A percentile compares a stretch with the other conserved stretches of the same genome.
Evolutionary conservation across 2,329 filamentous ascomycete genomes (phyloP).

Genomic region (Ophiostoma sp.): DNA sequence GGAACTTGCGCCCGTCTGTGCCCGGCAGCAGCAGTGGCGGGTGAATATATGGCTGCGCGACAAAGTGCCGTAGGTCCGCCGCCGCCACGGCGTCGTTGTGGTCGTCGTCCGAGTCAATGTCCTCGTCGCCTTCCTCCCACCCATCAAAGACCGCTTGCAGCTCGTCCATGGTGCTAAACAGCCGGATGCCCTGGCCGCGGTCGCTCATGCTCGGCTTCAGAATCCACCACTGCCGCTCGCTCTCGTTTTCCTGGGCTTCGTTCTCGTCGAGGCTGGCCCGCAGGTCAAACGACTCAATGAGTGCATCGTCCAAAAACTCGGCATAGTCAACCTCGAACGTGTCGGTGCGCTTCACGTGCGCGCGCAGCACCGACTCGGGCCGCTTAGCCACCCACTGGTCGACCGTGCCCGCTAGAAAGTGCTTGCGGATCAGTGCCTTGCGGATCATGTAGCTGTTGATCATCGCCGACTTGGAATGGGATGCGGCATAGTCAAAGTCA

Average conservation of each 20-base stretch:
- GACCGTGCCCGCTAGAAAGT: conserved; percentile 81
- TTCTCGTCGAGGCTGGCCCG: conserved; percentile 71
- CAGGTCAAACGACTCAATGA: conserved; percentile 85
- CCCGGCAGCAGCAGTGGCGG: conserved; percentile 69
- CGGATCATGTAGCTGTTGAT: conserved; percentile 91
- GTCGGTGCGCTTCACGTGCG: conserved; percentile 70
- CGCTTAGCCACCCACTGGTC: conserved; percentile 82
- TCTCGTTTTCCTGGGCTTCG: conserved; percentile 16
- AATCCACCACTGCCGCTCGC: conserved; percentile 84
- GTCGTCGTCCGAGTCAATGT: conserved; percentile 47
- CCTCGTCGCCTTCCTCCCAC: conserved; percentile 70
- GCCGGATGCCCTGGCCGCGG: conserved; percentile 81
- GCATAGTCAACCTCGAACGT: conserved; percentile 94
- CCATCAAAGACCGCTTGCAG: conserved; percentile 83
- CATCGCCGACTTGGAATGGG: conserved; percentile 56
- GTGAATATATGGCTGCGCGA: conserved; percentile 91
- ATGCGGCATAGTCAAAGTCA: conserved; percentile 70
- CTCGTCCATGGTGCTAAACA: conserved; percentile 81
- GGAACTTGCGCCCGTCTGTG: conserved; percentile 72
- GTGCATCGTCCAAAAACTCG: conserved; percentile 89
- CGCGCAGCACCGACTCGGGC: conserved; percentile 61
- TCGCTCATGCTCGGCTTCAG: conserved; percentile 98
- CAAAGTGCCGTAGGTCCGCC: conserved; percentile 89
- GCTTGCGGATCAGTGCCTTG: conserved; percentile 93
- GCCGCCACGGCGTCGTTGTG: conserved; percentile 62